Conservation (phyloP, 345 rosid genomes). For the Eucalyptus guilfoylei region DNA sequence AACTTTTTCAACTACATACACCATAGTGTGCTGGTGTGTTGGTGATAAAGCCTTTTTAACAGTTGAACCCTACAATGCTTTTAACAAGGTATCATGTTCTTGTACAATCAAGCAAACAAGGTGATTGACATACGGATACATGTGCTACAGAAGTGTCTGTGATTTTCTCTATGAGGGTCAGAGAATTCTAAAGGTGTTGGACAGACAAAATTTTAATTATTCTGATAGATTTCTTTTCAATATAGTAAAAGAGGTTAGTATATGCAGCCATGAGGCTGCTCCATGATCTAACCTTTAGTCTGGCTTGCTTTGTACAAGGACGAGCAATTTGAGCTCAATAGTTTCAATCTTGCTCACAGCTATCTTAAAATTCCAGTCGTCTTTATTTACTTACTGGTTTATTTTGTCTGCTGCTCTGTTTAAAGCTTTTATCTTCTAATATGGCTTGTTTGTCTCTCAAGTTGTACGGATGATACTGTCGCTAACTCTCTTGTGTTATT, state of each 20-base stretch:
- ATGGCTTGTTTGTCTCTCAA: background rate
- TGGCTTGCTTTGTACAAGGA: background rate
- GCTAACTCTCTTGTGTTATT: background rate
- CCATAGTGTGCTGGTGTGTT: background rate
- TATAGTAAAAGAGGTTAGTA: background rate
- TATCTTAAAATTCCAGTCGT: background rate
- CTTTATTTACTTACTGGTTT: background rate
- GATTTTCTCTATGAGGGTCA: background rate
- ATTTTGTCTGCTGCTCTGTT: background rate
- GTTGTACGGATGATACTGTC: background rate
- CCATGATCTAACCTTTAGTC: background rate
- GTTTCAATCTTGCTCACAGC: background rate
- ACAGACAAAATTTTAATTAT: background rate
- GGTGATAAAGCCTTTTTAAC: background rate
- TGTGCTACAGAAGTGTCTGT: background rate
- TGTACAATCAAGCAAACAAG: background rate
- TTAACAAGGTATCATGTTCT: background rate
- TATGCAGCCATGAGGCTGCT: background rate
- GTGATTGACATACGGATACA: background rate
- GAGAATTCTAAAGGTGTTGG: background rate
- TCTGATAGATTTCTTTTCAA: background rate
- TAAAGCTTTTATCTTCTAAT: background rate
- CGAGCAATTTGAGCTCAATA: background rate
- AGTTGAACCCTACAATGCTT: background rate
- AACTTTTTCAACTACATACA: background rate